phyloP scores from a whole-genome alignment of 768 basidiomycete genomes.

The Pilatotrama ljubarskyi region DNA sequence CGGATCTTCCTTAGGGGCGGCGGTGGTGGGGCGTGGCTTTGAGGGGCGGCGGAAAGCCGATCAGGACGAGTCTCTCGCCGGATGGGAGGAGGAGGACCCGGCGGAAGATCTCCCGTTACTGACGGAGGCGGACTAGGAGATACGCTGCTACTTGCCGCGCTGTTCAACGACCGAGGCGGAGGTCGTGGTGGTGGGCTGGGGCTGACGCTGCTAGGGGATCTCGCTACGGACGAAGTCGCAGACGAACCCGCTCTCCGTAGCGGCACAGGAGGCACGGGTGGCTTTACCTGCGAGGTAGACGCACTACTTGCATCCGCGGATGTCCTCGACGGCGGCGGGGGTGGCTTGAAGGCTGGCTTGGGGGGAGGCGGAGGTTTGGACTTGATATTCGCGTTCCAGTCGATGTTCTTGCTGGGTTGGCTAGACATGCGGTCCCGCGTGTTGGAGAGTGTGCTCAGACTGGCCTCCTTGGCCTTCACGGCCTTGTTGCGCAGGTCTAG shows the following conservation, averaged over 20 bases:
- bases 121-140: background rate
- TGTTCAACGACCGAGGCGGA: background rate
- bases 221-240: background rate
- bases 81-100: slow-evolving; percentile 14
- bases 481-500: slow-evolving; percentile 65
- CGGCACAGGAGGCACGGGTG: background rate
- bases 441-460: slow-evolving; percentile 51
- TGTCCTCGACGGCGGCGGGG: slow-evolving; percentile 13
- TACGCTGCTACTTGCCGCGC: background rate
- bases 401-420: slow-evolving; percentile 57
- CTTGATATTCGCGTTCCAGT: slow-evolving; percentile 59
- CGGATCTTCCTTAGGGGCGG: background rate
- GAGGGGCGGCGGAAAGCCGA: slow-evolving; percentile 1
- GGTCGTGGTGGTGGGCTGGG: slow-evolving; percentile 2
- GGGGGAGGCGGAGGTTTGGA: slow-evolving; percentile 43
- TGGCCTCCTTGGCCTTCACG: slow-evolving; percentile 55
- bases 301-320: background rate
- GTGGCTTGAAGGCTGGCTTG: slow-evolving; percentile 3
- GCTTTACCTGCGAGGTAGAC: background rate
- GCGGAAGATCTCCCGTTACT: background rate
- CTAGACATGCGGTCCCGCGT: slow-evolving; percentile 59
- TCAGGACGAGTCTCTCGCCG: slow-evolving; percentile 17
- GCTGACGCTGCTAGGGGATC: background rate
- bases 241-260: background rate
- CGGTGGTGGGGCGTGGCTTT: slow-evolving; percentile 1